Evolutionary conservation across 1,139 yeast genomes (phyloP).

Genomic region (Geotrichum cucujoidarum): DNA sequence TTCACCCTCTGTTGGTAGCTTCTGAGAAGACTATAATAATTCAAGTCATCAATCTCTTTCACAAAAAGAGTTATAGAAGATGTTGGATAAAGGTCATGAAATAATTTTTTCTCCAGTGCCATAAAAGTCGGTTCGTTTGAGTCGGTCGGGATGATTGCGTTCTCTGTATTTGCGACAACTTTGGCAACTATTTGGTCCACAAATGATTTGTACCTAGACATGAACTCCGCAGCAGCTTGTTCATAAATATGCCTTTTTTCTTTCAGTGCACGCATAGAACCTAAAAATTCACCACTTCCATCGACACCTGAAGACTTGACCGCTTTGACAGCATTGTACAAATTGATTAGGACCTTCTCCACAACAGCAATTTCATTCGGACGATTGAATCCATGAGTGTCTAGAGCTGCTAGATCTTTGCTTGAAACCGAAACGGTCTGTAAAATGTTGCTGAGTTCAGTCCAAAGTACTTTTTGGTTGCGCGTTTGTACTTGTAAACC

Average conservation of each 20-base stretch:
- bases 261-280: slow-evolving; percentile 66
- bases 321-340: slow-evolving; percentile 54
- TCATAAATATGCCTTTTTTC: slow-evolving; percentile 65
- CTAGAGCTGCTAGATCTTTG: slow-evolving; percentile 48
- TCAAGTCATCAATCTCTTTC: slow-evolving; percentile 46
- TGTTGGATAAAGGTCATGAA: slow-evolving; percentile 43
- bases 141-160: slow-evolving; percentile 9
- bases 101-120: slow-evolving; percentile 23
- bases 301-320: slow-evolving; percentile 31
- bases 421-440: slow-evolving; percentile 64
- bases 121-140: slow-evolving; percentile 23
- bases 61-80: slow-evolving; percentile 63
- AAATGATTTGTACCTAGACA: slow-evolving; percentile 46
- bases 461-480: slow-evolving; percentile 69
- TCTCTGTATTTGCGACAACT: slow-evolving; percentile 25
- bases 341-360: slow-evolving; percentile 55
- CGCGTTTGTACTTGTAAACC: slow-evolving; percentile 83
- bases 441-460: slow-evolving; percentile 62
- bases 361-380: slow-evolving; percentile 44
- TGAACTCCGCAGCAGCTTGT: slow-evolving; percentile 50
- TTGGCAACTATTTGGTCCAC: slow-evolving; percentile 44
- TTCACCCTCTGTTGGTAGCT: slow-evolving; percentile 30
- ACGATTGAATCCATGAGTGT: slow-evolving; percentile 48
- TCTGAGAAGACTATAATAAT: slow-evolving; percentile 41
- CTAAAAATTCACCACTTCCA: slow-evolving; percentile 45